Evolutionary conservation across 2,329 filamentous ascomycete species (phyloP), one percentile per base, ranked within the genome.

Genomic region (Trichothecium roseum): DNA sequence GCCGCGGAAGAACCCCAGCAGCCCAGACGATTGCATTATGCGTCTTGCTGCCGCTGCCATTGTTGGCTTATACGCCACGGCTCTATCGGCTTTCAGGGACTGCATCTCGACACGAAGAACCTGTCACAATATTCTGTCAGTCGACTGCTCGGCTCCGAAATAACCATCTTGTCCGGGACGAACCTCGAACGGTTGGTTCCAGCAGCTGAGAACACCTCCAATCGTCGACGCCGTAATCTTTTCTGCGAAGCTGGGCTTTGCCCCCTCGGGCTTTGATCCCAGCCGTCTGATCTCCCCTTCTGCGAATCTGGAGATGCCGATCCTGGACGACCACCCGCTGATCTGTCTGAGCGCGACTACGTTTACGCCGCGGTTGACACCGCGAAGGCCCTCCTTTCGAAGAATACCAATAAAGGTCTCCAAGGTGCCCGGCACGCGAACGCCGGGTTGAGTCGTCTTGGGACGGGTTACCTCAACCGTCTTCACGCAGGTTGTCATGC

Each of bases 151-250:
- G 7, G 28, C n/a, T 6, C 16, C 10, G n/a, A 4, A 15, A 29
- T 28, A 10, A 1, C 28, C 28, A 13, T 5, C n/a, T 29, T 13
- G 9, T 6, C 9, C n/a, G 4, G 28, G 2, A 15, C 2, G 34
- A 8, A 42, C 39, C 30, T 43, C 41, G 18, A 42, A 43, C 15
- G 41, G 41, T 33, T 43, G 41, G 27, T 43, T 43, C 41, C 41
- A 43, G 7, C 39, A 43, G 17, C 27, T 35, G 6, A 43, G 22
- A 1, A 37, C 41, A 16, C 41, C 41, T 6, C 41, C 41, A 5
- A 43, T 18, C 3, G 34, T 34, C 3, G 41, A 43, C 3, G 40
- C 41, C 1, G 14, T 24, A 15, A 42, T 40, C 31, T 40, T 43
- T 31, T 43, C 41, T 1, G 14, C 16, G 3, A 30, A 16, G 5